Evolutionary conservation across 2,329 filamentous ascomycete genomes (phyloP), one percentile per base, ranked within the genome.

Genomic region (Colletotrichum simmondsii): DNA sequence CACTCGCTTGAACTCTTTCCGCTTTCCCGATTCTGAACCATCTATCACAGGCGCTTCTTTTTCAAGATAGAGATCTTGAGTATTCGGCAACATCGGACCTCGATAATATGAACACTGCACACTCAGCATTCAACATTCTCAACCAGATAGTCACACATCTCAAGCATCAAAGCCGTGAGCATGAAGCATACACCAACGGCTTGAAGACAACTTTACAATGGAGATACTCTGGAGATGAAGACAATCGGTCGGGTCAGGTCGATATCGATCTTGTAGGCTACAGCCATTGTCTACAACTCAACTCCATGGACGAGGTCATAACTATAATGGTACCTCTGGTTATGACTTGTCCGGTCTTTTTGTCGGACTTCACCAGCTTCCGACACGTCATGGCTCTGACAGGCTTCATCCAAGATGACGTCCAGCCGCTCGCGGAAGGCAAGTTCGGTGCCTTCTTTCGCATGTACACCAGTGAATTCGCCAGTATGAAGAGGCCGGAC

Each of bases 241-340:
- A 46, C n/a, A 53, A 53, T 56, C 14, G 42, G 26, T 52, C 28
- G 26, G 32, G 42, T 1, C n/a, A 32, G 8, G 19, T 24, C 32
- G 2, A 42, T 22, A 42, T 28, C 22, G 57, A 57, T 14, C 37
- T 61, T 8, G 32, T 7, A 7, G n/a, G 28, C 2, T 24, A 6
- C 16, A 32, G 30, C 19, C 16, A 59, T 2, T 6, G 16, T 22
- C 6, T 61, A 3, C 28, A 14, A 10, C 68, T 72, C 12, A 16
- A n/a, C 12, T 22, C 37, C n/a, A 74, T 75, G 75, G 70, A 63
- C 42, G 72, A 75, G 4, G 65, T 74, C 61, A 60, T 76, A 22
- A 68, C 75, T n/a, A 59, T 73, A 56, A 76, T 75, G 73, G 66
- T 76, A 4, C 69, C 75, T 19, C 52, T 77, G 7, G 37, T 57